phyloP scores from a whole-genome alignment of 2,329 filamentous ascomycete genomes.

The Ciborinia camelliae region DNA sequence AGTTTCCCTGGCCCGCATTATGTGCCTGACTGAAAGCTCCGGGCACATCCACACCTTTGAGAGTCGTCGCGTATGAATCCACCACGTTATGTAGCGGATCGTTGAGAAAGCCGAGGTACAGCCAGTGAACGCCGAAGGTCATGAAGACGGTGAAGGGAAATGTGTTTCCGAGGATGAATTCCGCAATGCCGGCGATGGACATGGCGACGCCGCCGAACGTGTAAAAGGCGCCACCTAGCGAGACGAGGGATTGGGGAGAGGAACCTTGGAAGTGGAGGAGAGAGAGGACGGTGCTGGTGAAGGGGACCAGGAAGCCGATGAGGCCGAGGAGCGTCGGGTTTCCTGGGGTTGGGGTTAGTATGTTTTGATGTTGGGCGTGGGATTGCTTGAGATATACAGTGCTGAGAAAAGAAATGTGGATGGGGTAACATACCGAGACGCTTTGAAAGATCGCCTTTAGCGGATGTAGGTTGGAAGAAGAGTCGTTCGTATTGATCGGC shows the following conservation, averaged over 20 bases:
- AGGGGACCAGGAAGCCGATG: conserved; percentile 23
- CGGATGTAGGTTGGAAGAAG: conserved; percentile 23
- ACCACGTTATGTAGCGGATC: conserved; percentile 65
- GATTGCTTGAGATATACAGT: too few relatives aligned
- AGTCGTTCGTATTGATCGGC: conserved; percentile 24
- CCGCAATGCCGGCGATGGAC: conserved; percentile 22
- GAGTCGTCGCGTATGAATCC: conserved; percentile 50
- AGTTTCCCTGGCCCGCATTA: conserved; percentile 24
- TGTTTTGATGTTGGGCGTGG: neutral
- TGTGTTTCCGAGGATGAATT: conserved; percentile 25
- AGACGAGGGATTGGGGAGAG: conserved; percentile 9
- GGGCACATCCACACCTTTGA: neutral
- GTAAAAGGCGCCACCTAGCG: conserved; percentile 17
- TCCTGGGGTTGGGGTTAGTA: neutral
- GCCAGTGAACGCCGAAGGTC: conserved; percentile 21
- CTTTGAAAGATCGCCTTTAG: conserved; percentile 24
- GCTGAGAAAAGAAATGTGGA: too few relatives aligned
- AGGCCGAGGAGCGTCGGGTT: conserved; percentile 13
- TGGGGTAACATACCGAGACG: conserved; percentile 18
- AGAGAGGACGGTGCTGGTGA: conserved; percentile 17
- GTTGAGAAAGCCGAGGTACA: conserved; percentile 40
- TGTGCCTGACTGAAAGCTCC: conserved; percentile 15
- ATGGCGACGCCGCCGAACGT: conserved; percentile 23
- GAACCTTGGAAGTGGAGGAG: conserved; percentile 24
- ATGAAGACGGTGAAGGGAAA: conserved; percentile 23